A percentile compares a stretch with the other conserved stretches of the same genome.
These are phyloP conservation scores for Sarocladium brachiariae DNA, from an alignment of 2,329 filamentous ascomycete species.

Conservation along the genomic window DNA sequence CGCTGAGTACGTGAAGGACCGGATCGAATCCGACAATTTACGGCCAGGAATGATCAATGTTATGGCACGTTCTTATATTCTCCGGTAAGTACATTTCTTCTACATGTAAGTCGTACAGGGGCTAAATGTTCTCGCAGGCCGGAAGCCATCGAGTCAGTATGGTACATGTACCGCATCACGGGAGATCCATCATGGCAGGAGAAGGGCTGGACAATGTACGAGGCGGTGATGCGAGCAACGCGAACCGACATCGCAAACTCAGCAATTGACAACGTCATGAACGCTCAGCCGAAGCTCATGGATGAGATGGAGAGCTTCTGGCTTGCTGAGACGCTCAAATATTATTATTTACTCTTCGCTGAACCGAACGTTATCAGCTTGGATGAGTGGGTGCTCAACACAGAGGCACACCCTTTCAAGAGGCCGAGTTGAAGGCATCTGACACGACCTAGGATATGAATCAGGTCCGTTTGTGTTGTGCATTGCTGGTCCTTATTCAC, in stretches of 20 bases:
- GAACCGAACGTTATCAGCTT: slow-evolving; percentile 58
- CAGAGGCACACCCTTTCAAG: slow-evolving; percentile 54
- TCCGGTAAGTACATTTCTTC: slow-evolving; percentile 42
- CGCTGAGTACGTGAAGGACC: slow-evolving; percentile 43
- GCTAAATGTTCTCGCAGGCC: slow-evolving; percentile 41
- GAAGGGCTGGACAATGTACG: slow-evolving; percentile 81
- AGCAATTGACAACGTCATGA: slow-evolving; percentile 59
- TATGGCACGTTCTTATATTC: slow-evolving; percentile 45
- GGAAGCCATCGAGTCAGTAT: slow-evolving; percentile 82
- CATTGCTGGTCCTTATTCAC: slow-evolving; percentile 8
- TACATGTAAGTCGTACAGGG: slow-evolving; percentile 15
- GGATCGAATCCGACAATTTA: slow-evolving; percentile 36
- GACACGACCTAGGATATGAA: background rate
- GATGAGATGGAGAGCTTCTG: slow-evolving; percentile 86
- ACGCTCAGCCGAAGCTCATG: slow-evolving; percentile 31
- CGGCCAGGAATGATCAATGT: slow-evolving; percentile 46
- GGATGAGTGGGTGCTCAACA: slow-evolving; percentile 63
- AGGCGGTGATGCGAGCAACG: slow-evolving; percentile 60
- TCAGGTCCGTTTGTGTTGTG: background rate
- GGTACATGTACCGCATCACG: slow-evolving; percentile 86
- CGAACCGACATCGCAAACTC: slow-evolving; percentile 60
- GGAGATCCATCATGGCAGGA: slow-evolving; percentile 70
- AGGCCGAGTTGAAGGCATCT: slow-evolving; percentile 27
- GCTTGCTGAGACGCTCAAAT: slow-evolving; percentile 86
- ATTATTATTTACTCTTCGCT: slow-evolving; percentile 79